phyloP scores from a whole-genome alignment of 352 stramenopile genomes.

The Globisporangium cylindrosporum region DNA sequence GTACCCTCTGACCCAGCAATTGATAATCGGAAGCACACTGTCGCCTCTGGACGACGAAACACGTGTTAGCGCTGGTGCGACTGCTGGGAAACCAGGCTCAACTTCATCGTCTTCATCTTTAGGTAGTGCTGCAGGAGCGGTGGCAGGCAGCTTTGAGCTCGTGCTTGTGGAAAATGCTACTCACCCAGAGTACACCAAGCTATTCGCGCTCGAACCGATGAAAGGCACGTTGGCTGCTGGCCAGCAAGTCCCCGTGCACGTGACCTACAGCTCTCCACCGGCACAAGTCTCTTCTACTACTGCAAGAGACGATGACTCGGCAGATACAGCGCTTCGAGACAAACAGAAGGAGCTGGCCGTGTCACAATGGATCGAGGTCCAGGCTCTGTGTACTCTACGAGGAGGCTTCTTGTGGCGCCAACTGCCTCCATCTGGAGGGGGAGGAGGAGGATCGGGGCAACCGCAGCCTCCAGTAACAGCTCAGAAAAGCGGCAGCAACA shows the following conservation, averaged over 20 bases:
- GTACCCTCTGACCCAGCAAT: constrained; percentile 1
- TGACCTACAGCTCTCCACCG: constrained; percentile 45
- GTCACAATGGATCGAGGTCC: constrained; percentile 39
- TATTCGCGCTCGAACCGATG: constrained; percentile 67
- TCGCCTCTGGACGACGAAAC: constrained; percentile 20
- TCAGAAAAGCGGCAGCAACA: background rate
- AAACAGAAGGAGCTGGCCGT: constrained; percentile 31
- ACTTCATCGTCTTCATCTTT: background rate
- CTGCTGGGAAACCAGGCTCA: background rate
- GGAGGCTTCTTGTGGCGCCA: constrained; percentile 36
- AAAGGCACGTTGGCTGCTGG: constrained; percentile 56
- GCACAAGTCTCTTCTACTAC: background rate
- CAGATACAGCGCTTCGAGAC: constrained; percentile 6
- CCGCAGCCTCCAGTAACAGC: background rate
- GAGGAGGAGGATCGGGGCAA: background rate
- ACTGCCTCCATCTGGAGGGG: background rate
- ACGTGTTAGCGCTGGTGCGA: background rate
- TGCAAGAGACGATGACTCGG: background rate
- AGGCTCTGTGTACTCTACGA: constrained; percentile 37
- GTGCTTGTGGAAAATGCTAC: constrained; percentile 45
- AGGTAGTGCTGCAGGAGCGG: background rate
- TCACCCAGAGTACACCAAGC: constrained; percentile 34
- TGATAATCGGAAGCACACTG: constrained; percentile 54
- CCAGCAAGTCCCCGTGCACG: constrained; percentile 49
- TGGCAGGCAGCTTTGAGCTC: constrained; percentile 58